Conservation (phyloP, 2,329 filamentous ascomycete species). For the Aspergillus sp. region DNA sequence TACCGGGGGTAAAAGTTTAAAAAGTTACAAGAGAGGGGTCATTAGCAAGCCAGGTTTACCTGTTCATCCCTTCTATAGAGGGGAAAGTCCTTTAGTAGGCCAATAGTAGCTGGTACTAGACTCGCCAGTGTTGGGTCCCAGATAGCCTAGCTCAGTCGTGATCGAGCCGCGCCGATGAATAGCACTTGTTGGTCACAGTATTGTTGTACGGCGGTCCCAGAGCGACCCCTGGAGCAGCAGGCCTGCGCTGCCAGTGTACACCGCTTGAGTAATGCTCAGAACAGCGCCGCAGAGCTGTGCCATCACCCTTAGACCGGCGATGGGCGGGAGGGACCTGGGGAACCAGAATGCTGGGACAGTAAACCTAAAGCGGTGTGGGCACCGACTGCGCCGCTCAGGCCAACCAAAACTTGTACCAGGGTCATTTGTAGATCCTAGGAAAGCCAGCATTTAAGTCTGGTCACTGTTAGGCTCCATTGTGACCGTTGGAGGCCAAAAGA, state of each 20-base stretch:
- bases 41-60: not conserved
- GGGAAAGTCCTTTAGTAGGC: not conserved
- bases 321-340: slow-evolving; percentile 9
- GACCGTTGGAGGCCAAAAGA: not conserved
- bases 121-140: slow-evolving; percentile 13
- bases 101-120: slow-evolving; percentile 5
- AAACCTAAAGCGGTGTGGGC: slow-evolving; percentile 18
- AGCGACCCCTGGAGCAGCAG: not conserved
- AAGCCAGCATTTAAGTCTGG: not conserved
- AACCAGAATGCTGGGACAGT: slow-evolving; percentile 20
- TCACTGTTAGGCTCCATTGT: not conserved
- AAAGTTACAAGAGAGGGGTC: not conserved
- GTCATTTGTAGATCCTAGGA: not conserved
- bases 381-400: not conserved
- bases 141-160: not conserved
- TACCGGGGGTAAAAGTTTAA: slow-evolving; percentile 2
- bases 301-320: slow-evolving; percentile 10
- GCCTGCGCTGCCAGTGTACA: not conserved
- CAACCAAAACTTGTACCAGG: not conserved
- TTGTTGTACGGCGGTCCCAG: not conserved
- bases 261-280: slow-evolving; percentile 9
- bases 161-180: not conserved
- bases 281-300: slow-evolving; percentile 14
- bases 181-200: not conserved
- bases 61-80: not conserved